Conservation (phyloP, 805 yeast genomes). For the Candida corydali region DNA sequence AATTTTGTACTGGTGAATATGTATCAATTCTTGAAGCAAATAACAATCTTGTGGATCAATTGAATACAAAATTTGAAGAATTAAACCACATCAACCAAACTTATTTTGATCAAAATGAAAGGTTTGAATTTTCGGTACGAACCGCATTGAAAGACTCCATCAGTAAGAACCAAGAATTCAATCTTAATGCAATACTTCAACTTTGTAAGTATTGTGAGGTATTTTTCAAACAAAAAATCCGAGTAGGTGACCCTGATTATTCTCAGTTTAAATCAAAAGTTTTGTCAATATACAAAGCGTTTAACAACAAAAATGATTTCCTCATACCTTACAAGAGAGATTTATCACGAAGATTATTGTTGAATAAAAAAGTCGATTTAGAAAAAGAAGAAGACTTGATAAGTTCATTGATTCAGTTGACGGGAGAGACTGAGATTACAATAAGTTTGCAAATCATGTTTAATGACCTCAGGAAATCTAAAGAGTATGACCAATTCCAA, state of each 20-base stretch:
- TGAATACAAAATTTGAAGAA: conserved; percentile 14
- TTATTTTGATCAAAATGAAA: conserved; percentile 14
- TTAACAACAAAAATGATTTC: conserved; percentile 32
- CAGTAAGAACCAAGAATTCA: conserved; percentile 13
- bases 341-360: conserved; percentile 33
- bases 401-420: conserved; percentile 20
- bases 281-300: conserved; percentile 25
- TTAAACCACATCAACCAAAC: conserved; percentile 10
- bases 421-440: conserved; percentile 28
- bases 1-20: conserved; percentile 5
- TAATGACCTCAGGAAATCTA: conserved; percentile 20
- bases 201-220: conserved; percentile 31
- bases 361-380: conserved; percentile 17
- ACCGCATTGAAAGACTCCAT: conserved; percentile 18
- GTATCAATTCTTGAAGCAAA: conserved; percentile 8
- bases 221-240: conserved; percentile 19
- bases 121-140: conserved; percentile 30
- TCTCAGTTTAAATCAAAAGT: conserved; percentile 16
- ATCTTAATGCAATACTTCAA: conserved; percentile 15
- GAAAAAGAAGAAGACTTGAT: conserved; percentile 19
- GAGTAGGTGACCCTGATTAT: no score
- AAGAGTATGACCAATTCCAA: conserved; percentile 10
- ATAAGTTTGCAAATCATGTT: conserved; percentile 29
- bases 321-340: conserved; percentile 27
- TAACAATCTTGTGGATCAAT: conserved; percentile 2